Percentiles rank a stretch among this genome's conserved stretches.
phyloP scores from a whole-genome alignment of 768 basidiomycete genomes.

The Lyophyllum semitale region DNA sequence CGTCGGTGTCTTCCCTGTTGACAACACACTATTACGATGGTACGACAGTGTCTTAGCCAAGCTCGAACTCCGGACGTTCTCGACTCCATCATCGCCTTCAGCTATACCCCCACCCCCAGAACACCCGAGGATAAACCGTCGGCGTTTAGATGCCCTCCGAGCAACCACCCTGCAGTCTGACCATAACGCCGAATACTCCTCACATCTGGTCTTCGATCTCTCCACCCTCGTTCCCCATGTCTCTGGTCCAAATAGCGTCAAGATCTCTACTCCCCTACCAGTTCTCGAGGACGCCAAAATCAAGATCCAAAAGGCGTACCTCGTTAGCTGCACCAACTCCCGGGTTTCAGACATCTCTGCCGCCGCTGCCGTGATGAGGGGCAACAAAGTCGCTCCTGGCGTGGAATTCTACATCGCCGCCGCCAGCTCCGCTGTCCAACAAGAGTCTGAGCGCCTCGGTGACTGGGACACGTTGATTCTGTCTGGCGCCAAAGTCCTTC shows the following conservation, averaged over 20 bases:
- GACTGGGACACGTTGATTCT: conserved; percentile 86
- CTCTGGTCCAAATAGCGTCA: conserved; percentile 97
- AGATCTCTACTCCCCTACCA: conserved; percentile 91
- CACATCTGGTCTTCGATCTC: conserved; percentile 89
- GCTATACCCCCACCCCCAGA: conserved; percentile 70
- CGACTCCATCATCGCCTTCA: conserved; percentile 42
- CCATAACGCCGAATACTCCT: conserved; percentile 74
- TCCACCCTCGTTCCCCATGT: conserved; percentile 94
- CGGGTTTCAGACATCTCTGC: conserved; percentile 93
- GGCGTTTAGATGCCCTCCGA: conserved; percentile 68
- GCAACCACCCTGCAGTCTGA: conserved; percentile 65
- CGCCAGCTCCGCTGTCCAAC: conserved; percentile 89
- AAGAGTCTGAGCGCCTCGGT: conserved; percentile 81
- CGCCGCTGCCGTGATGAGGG: conserved; percentile 87
- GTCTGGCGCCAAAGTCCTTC: conserved; percentile 91
- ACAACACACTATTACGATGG: conserved; percentile 81
- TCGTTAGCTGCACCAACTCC: conserved; percentile 97
- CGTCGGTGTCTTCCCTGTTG: conserved; percentile 93
- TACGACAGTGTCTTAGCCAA: conserved; percentile 76
- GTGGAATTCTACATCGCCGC: conserved; percentile 99
- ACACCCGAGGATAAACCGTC: conserved; percentile 85
- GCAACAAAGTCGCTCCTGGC: conserved; percentile 77
- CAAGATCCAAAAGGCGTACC: conserved; percentile 94
- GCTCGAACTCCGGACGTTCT: conserved; percentile 77
- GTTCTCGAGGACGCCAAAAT: conserved; percentile 73